phyloP scores from a whole-genome alignment of 805 yeast species.

The Ogataea henricii region DNA sequence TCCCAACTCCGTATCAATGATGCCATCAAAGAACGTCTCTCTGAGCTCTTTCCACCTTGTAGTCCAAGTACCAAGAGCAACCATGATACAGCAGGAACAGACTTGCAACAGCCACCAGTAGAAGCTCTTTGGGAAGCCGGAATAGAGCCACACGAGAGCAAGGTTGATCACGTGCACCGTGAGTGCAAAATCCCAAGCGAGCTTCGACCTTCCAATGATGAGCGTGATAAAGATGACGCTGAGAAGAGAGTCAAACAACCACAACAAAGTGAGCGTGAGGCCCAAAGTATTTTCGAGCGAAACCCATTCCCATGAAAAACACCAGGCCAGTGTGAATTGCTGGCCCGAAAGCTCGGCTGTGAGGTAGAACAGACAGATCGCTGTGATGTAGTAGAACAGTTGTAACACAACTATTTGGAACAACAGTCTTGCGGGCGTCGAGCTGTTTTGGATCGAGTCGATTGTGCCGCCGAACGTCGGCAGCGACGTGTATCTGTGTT shows the following conservation, averaged over 20 bases:
- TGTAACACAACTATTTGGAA: slow-evolving; percentile 80
- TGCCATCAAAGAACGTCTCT: slow-evolving; percentile 85
- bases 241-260: slow-evolving; percentile 82
- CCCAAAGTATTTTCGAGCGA: slow-evolving; percentile 80
- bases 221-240: slow-evolving; percentile 84
- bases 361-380: slow-evolving; percentile 62
- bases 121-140: slow-evolving; percentile 67
- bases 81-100: slow-evolving; percentile 65
- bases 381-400: slow-evolving; percentile 74
- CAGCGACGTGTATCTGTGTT: slow-evolving; percentile 14
- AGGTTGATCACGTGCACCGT: slow-evolving; percentile 85
- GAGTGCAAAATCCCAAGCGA: slow-evolving; percentile 96
- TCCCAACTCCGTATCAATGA: slow-evolving; percentile 62
- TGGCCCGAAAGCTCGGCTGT: slow-evolving; percentile 73
- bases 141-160: slow-evolving; percentile 63
- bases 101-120: slow-evolving; percentile 87
- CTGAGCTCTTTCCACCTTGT: slow-evolving; percentile 90
- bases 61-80: slow-evolving; percentile 83
- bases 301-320: slow-evolving; percentile 79
- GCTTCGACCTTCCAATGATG: slow-evolving; percentile 87
- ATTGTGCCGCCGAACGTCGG: slow-evolving; percentile 15
- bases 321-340: slow-evolving; percentile 64
- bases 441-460: slow-evolving; percentile 14
- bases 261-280: slow-evolving; percentile 65
- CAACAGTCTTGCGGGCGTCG: slow-evolving; percentile 59